These are phyloP conservation scores for Spathaspora gorwiae DNA, from an alignment of 805 yeast genomes.

Conservation along the genomic window DNA sequence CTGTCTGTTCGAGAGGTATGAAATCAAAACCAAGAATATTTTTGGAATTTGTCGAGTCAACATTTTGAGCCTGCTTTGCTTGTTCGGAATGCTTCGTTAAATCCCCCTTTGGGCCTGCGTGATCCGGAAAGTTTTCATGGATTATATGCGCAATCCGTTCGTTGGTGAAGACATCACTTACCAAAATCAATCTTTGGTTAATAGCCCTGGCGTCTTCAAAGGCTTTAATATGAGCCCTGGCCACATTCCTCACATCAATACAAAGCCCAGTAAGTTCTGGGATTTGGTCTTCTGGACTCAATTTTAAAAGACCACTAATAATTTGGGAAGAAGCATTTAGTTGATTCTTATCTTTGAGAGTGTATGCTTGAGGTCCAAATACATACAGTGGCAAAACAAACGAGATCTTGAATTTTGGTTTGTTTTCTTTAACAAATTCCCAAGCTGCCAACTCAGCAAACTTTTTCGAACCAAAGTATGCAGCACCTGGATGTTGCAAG, in stretches of 20 bases:
- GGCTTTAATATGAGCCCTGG: constrained; percentile 25
- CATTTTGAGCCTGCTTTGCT: background rate
- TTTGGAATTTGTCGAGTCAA: background rate
- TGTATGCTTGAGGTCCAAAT: constrained; percentile 28
- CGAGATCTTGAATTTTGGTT: constrained; percentile 16
- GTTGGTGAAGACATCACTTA: constrained; percentile 13
- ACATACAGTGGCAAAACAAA: constrained; percentile 19
- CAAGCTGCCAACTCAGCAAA: constrained; percentile 27
- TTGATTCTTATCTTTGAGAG: constrained; percentile 15
- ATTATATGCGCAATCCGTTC: constrained; percentile 29
- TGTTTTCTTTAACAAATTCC: constrained; percentile 20
- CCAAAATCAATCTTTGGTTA: constrained; percentile 23
- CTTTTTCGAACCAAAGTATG: constrained; percentile 20
- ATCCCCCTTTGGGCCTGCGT: constrained; percentile 9
- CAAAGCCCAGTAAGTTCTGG: constrained; percentile 7
- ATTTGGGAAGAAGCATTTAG: constrained; percentile 25
- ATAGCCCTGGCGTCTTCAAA: constrained; percentile 13
- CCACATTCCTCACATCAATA: constrained; percentile 19
- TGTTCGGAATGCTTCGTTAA: constrained; percentile 2
- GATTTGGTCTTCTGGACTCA: constrained; percentile 11
- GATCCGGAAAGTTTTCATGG: constrained; percentile 34
- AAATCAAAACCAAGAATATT: constrained; percentile 19
- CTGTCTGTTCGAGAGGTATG: constrained; percentile 31
- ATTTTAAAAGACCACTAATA: constrained; percentile 19
- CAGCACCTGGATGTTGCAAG: constrained; percentile 4